Base-by-base conservation (phyloP, 164 flowering plant species). In the Berberis vulgaris region DNA sequence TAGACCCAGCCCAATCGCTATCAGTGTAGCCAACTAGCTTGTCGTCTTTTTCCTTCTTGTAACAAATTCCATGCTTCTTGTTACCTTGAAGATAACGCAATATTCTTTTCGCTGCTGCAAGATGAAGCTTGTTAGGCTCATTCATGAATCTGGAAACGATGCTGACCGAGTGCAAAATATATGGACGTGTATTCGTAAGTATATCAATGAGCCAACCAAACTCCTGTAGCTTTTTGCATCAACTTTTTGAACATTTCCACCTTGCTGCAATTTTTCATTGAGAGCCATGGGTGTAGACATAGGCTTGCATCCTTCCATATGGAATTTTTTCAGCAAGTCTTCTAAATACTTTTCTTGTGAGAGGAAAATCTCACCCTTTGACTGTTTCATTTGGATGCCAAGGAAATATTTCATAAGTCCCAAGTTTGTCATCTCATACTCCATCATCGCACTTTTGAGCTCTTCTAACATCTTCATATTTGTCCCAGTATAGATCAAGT, bases 281-380 rank as follows among this genome's bases (percentile, higher is more conserved):
- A 41, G 2, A 3, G 12, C 60, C 68, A 65, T 26, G 26, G 64
- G 57, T 9, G 65, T 59, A 3, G 44, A 43, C 2, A 54, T 26
- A 4, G 65, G 63, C 47, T 71, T 65, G 73, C 69, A 71, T 9
- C 38, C 56, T 5, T n/a, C 10, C 64, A 65, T 65, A 5, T 46
- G 49, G 43, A 65, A 69, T 40, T 38, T 69, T 7, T 59, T 59
- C 1, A 64, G 3, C 38, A 68, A 45, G 49, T 62, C 71, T 45
- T 63, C 62, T 43, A n/a, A 54, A 55, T 56, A 43, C 10, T 69
- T 69, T 49, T 57, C 50, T 65, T 56, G n/a, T 1, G 65, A 65
- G 11, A 65, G 54, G 41, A 70, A 60, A 2, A 70, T 65, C 1
- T n/a, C 42, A 2, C 42, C 41, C 1, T 9, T 38, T 0, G 42